Conservation (phyloP, 2,329 filamentous ascomycete genomes). For the Colletotrichum sublineola region DNA sequence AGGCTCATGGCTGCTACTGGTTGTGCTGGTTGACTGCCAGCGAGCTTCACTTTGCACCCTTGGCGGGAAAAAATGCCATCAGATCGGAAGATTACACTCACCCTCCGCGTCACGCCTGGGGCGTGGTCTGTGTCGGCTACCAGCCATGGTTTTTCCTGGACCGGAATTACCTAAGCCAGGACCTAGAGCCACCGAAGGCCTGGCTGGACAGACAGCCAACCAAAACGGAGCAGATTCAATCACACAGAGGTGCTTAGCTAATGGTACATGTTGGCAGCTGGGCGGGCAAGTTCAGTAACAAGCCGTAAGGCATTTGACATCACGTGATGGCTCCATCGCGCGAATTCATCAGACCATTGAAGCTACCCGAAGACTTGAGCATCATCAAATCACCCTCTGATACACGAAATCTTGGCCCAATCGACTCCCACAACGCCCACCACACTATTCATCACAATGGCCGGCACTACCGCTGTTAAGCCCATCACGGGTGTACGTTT, state of each 20-base stretch:
- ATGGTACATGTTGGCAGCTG: neutral
- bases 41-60: slow-evolving; percentile 24
- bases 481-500: slow-evolving; percentile 72
- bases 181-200: neutral
- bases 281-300: neutral
- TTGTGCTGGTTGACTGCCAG: slow-evolving; percentile 16
- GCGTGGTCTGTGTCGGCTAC: neutral
- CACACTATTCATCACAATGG: slow-evolving; percentile 58
- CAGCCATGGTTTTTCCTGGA: slow-evolving; percentile 21
- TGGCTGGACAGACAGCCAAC: slow-evolving; percentile 5
- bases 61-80: slow-evolving; percentile 32
- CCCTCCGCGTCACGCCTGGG: slow-evolving; percentile 3
- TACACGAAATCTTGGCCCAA: slow-evolving; percentile 31
- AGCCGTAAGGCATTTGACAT: neutral
- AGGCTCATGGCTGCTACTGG: slow-evolving; percentile 43
- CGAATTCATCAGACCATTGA: slow-evolving; percentile 41
- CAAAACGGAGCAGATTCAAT: slow-evolving; percentile 14
- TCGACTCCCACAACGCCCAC: slow-evolving; percentile 29
- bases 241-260: slow-evolving; percentile 25
- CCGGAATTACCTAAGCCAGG: slow-evolving; percentile 9
- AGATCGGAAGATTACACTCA: slow-evolving; percentile 11
- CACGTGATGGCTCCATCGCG: slow-evolving; percentile 36
- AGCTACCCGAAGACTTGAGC: slow-evolving; percentile 23
- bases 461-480: slow-evolving; percentile 55
- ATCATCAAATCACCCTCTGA: slow-evolving; percentile 24